Percentiles rank a stretch among this genome's conserved stretches.
These are phyloP conservation scores for Penicillium sp. DNA, from an alignment of 2,329 filamentous ascomycete genomes.

Conservation along the genomic window DNA sequence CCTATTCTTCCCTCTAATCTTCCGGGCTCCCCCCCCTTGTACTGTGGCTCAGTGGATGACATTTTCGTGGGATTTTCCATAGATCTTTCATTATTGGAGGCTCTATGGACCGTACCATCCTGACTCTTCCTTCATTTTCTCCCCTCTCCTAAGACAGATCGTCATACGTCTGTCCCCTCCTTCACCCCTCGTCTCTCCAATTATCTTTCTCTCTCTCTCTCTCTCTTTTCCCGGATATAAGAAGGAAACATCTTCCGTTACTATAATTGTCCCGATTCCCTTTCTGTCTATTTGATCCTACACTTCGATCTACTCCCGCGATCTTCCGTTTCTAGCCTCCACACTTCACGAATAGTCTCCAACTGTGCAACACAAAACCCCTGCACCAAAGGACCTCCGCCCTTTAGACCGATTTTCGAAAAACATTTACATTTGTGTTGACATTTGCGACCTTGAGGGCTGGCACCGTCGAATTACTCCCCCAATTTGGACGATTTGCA, in stretches of 20 bases:
- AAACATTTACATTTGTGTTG: not conserved
- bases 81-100: constrained; percentile 24
- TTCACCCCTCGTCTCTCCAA: constrained; percentile 22
- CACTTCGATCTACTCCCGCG: constrained; percentile 7
- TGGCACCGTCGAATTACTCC: not conserved
- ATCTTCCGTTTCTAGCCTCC: constrained; percentile 14
- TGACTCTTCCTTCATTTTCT: constrained; percentile 19
- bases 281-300: constrained; percentile 13
- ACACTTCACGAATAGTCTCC: constrained; percentile 8
- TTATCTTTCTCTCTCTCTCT: constrained; percentile 10
- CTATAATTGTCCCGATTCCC: not conserved
- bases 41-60: constrained; percentile 24
- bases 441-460: too few relatives aligned
- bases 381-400: not conserved
- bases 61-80: constrained; percentile 13
- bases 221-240: constrained; percentile 7
- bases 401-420: not conserved
- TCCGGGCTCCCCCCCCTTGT: constrained; percentile 11
- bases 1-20: constrained; percentile 9
- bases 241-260: constrained; percentile 6
- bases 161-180: constrained; percentile 24
- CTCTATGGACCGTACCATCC: constrained; percentile 22
- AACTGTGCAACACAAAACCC: not conserved
- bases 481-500: not conserved
- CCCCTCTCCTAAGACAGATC: constrained; percentile 17